A percentile compares a stretch with the other conserved stretches of the same genome.
Conservation (phyloP, 2,329 filamentous ascomycete species). For the Sporothrix luriei region DNA sequence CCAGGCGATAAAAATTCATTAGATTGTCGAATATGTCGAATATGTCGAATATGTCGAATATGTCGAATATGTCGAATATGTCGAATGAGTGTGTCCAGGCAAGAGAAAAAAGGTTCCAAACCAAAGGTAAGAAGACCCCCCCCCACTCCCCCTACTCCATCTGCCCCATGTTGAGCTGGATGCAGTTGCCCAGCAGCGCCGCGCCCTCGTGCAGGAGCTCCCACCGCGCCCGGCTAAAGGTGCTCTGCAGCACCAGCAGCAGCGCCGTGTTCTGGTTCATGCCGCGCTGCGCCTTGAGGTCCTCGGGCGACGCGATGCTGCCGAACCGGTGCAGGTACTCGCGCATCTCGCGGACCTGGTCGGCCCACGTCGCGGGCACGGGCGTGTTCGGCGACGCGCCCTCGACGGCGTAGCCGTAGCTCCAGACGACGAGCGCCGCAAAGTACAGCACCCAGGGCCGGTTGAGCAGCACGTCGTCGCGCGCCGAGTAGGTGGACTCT, state of each 20-base stretch:
- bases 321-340: slow-evolving; percentile 74
- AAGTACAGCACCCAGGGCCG: slow-evolving; percentile 96
- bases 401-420: slow-evolving; percentile 87
- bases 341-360: slow-evolving; percentile 77
- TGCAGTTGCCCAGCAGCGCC: slow-evolving; percentile 77
- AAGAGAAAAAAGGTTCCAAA: neutral
- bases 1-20: too few relatives aligned
- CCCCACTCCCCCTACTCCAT: neutral
- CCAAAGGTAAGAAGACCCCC: too few relatives aligned
- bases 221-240: slow-evolving; percentile 83
- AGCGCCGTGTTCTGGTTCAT: slow-evolving; percentile 83
- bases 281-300: slow-evolving; percentile 70
- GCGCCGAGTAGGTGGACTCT: slow-evolving; percentile 66
- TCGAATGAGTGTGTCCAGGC: neutral
- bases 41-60: too few relatives aligned
- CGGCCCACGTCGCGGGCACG: slow-evolving; percentile 60
- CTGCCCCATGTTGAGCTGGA: slow-evolving; percentile 55
- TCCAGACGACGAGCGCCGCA: slow-evolving; percentile 89
- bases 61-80: too few relatives aligned
- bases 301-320: slow-evolving; percentile 71
- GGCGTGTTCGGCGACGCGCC: slow-evolving; percentile 65
- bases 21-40: too few relatives aligned
- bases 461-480: slow-evolving; percentile 87
- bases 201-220: slow-evolving; percentile 88
- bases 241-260: slow-evolving; percentile 77